Conservation (phyloP, 495 filamentous ascomycete genomes). For the Neurospora terricola region DNA sequence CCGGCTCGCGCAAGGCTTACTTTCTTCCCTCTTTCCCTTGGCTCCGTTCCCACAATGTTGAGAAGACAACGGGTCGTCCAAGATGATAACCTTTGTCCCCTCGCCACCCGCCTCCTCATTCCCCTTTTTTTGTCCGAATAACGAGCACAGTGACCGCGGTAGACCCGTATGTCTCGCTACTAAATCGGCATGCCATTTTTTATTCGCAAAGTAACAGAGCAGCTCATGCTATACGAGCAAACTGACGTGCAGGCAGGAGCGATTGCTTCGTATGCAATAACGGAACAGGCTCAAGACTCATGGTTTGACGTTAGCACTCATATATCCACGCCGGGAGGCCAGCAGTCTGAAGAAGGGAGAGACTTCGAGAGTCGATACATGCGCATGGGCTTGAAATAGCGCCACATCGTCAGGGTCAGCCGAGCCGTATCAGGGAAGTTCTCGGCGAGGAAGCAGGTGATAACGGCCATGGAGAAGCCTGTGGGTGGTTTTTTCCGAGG, state of each 20-base stretch:
- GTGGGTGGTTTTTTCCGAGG: neutral
- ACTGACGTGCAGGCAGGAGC: neutral
- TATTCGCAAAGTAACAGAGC: neutral
- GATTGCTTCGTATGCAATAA: neutral
- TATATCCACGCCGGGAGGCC: neutral
- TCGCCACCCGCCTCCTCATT: neutral
- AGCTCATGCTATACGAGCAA: neutral
- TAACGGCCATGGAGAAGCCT: neutral
- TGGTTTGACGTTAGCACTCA: neutral
- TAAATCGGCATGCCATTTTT: neutral
- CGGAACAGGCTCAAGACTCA: neutral
- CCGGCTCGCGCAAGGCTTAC: neutral
- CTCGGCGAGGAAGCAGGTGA: neutral
- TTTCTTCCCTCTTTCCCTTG: neutral
- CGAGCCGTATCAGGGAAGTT: neutral
- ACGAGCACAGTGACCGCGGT: neutral
- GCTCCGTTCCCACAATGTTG: neutral
- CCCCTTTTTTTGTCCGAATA: neutral
- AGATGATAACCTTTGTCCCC: neutral
- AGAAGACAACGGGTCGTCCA: neutral
- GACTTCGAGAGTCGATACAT: neutral
- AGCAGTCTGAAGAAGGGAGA: neutral
- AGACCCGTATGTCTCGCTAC: neutral
- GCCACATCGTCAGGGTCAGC: neutral
- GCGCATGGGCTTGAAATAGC: neutral